A percentile compares a stretch with the other conserved stretches of the same genome.
phyloP scores from a whole-genome alignment of 2,329 filamentous ascomycete genomes.

The Podosphaera fusca region DNA sequence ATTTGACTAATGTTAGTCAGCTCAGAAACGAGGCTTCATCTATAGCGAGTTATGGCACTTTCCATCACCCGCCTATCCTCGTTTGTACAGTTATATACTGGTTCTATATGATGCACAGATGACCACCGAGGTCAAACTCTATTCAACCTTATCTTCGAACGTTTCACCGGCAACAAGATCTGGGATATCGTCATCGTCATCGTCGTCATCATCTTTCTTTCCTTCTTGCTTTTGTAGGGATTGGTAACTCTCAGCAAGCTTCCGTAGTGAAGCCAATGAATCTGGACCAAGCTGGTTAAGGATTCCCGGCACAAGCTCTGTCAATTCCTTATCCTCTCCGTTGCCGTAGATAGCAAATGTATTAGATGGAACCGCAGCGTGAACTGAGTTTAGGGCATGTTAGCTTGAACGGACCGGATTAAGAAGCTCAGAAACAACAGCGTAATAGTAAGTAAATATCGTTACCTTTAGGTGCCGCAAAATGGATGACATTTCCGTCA shows the following conservation, averaged over 20 bases:
- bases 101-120: background rate
- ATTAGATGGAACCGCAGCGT: conserved; percentile 92
- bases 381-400: conserved; percentile 34
- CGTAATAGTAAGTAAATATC: background rate
- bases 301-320: conserved; percentile 95
- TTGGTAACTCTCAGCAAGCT: conserved; percentile 98
- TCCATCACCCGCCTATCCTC: background rate
- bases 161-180: conserved; percentile 92
- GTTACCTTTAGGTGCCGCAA: conserved; percentile 82
- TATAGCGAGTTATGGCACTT: background rate
- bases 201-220: conserved; percentile 43
- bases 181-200: conserved; percentile 79
- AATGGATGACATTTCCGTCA: conserved; percentile 99
- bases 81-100: background rate
- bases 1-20: background rate
- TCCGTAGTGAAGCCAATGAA: conserved; percentile 89
- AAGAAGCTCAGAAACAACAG: background rate
- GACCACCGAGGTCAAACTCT: conserved; percentile 5
- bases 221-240: conserved; percentile 88
- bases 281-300: conserved; percentile 98
- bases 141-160: conserved; percentile 71
- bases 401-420: background rate
- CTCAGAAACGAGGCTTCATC: background rate
- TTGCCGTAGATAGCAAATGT: conserved; percentile 99
- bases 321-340: conserved; percentile 98